Evolutionary conservation across 1,284 basidiomycete species (phyloP).

Genomic region (Sporisorium sorghi): DNA sequence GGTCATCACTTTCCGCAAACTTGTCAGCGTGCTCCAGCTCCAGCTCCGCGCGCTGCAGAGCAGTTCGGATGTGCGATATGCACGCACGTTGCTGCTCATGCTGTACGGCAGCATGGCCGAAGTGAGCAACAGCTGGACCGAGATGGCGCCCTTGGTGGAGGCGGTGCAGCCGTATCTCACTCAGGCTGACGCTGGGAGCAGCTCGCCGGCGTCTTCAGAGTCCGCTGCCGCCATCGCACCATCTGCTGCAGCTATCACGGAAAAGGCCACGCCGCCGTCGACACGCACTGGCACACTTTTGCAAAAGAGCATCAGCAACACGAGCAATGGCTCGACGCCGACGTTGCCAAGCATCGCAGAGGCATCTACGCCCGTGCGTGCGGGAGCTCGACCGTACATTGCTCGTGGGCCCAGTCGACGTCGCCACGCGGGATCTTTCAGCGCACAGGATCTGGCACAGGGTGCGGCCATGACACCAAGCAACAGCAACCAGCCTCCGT

Average conservation of each 20-base stretch:
- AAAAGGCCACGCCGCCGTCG: conserved; percentile 29
- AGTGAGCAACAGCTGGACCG: conserved; percentile 85
- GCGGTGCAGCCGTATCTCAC: conserved; percentile 72
- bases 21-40: conserved; percentile 82
- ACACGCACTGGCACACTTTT: conserved; percentile 25
- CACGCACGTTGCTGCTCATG: conserved; percentile 86
- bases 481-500: conserved; percentile 32
- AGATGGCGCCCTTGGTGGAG: conserved; percentile 80
- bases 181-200: conserved; percentile 20
- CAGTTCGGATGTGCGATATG: conserved; percentile 85
- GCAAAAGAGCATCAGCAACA: conserved; percentile 34
- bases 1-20: conserved; percentile 86
- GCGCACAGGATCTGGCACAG: conserved; percentile 61
- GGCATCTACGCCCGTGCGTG: conserved; percentile 39
- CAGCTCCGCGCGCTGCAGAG: conserved; percentile 79
- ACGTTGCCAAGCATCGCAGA: conserved; percentile 63
- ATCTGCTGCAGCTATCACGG: not conserved
- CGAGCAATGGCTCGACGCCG: conserved; percentile 23
- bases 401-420: conserved; percentile 38
- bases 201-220: conserved; percentile 20
- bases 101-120: conserved; percentile 92
- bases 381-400: conserved; percentile 32
- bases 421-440: conserved; percentile 62
- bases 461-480: conserved; percentile 56
- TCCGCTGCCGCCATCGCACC: not conserved